Evolutionary conservation across 495 filamentous ascomycete genomes (phyloP).

Genomic region (Lentithecium fluviatile): DNA sequence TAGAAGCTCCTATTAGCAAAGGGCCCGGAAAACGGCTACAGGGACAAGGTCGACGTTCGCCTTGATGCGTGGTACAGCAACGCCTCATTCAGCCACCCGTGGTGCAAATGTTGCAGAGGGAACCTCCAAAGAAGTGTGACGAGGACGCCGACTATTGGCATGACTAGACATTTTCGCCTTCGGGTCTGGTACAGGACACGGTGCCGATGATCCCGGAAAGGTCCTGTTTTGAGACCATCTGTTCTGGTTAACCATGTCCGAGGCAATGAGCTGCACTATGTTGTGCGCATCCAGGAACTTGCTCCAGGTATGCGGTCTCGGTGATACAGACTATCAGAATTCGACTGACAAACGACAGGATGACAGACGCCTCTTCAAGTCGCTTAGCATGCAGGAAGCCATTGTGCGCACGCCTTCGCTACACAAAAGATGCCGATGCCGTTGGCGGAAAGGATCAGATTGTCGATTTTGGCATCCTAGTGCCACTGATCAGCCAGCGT

Average conservation of each 20-base stretch:
- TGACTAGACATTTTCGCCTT: background rate
- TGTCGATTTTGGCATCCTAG: background rate
- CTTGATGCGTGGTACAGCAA: background rate
- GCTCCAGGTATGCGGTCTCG: background rate
- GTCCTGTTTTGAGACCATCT: conserved; percentile 1
- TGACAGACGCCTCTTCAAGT: background rate
- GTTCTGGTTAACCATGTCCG: background rate
- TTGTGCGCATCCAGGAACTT: background rate
- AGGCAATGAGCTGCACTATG: background rate
- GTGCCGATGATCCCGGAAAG: background rate
- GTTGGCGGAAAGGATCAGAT: background rate
- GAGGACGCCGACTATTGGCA: conserved; percentile 1
- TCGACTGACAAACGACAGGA: background rate
- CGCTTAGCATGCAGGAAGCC: background rate
- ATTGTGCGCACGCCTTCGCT: background rate
- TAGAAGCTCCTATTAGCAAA: too few relatives aligned
- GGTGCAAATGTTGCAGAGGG: background rate
- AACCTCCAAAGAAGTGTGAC: background rate
- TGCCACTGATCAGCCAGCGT: too few relatives aligned
- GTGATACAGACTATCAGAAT: background rate
- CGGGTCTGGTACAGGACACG: background rate
- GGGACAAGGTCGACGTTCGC: too few relatives aligned
- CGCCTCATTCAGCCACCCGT: background rate
- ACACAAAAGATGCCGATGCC: background rate
- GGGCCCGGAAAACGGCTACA: too few relatives aligned